phyloP scores from a whole-genome alignment of 1,139 yeast genomes.

The Yamadazyma dushanensis region DNA sequence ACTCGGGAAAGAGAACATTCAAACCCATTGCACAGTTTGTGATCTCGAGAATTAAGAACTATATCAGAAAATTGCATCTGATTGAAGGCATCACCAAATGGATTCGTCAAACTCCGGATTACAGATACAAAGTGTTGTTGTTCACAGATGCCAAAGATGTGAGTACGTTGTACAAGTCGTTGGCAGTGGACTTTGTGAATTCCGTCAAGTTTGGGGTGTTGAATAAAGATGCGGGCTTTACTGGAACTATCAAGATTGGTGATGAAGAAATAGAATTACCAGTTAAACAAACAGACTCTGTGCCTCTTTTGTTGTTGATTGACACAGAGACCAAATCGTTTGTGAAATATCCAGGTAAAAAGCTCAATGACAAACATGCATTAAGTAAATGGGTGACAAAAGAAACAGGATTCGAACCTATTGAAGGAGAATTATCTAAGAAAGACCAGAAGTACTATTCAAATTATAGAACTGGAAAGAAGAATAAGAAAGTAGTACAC shows the following conservation, averaged over 20 bases:
- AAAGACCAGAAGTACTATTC: conserved; percentile 31
- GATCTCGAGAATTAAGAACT: conserved; percentile 67
- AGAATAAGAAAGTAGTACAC: conserved; percentile 21
- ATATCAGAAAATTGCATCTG: conserved; percentile 53
- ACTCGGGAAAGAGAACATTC: conserved; percentile 67
- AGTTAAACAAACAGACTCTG: conserved; percentile 14
- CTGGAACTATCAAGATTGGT: conserved; percentile 17
- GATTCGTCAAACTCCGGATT: conserved; percentile 19
- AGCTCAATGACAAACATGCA: conserved; percentile 31
- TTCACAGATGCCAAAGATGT: conserved; percentile 48
- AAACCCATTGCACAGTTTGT: conserved; percentile 60
- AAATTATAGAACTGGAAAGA: conserved; percentile 33
- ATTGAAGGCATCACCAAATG: conserved; percentile 14
- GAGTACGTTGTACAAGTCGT: conserved; percentile 65
- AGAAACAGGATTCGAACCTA: conserved; percentile 27
- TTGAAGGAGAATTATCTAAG: conserved; percentile 42
- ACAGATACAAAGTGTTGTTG: conserved; percentile 35
- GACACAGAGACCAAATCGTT: conserved; percentile 24
- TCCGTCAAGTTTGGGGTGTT: conserved; percentile 31
- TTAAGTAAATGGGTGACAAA: conserved; percentile 38
- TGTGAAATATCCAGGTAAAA: conserved; percentile 22
- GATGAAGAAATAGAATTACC: conserved; percentile 25
- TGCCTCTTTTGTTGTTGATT: conserved; percentile 33
- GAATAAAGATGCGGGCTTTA: conserved; percentile 13
- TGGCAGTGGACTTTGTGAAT: conserved; percentile 71